A percentile compares a stretch with the other conserved stretches of the same genome.
These are phyloP conservation scores for Psophocarpus tetragonolobus DNA, from an alignment of 306 rosid genomes.

Conservation along the genomic window DNA sequence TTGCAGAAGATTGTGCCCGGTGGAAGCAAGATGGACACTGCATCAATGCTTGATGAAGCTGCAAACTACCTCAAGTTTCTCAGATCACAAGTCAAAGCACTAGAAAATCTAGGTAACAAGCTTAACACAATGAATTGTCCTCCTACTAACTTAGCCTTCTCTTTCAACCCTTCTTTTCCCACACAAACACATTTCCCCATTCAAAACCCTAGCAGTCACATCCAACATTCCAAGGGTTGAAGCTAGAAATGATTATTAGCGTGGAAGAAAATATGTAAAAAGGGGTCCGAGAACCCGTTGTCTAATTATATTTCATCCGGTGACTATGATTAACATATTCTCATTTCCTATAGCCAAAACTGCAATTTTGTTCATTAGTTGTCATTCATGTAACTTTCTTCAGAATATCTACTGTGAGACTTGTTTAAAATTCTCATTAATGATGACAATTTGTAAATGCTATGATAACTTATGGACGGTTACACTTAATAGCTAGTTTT, in stretches of 20 bases:
- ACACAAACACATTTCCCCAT: constrained; percentile 58
- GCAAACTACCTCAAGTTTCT: constrained; percentile 95
- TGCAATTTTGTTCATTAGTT: constrained; percentile 26
- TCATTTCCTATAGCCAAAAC: constrained; percentile 19
- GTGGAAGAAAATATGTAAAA: constrained; percentile 25
- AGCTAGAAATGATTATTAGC: constrained; percentile 12
- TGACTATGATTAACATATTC: constrained; percentile 44
- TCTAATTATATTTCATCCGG: constrained; percentile 39
- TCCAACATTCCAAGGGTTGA: constrained; percentile 41
- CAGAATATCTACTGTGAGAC: constrained; percentile 19
- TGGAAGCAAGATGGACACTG: constrained; percentile 98
- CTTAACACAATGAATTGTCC: constrained; percentile 69
- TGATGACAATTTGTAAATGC: background rate
- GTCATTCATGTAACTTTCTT: constrained; percentile 38
- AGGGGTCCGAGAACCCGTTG: constrained; percentile 16
- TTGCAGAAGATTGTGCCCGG: constrained; percentile 96
- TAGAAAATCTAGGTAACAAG: constrained; percentile 77
- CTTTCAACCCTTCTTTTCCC: constrained; percentile 93
- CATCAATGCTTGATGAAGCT: constrained; percentile 99
- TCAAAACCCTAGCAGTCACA: constrained; percentile 49
- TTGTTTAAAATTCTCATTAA: constrained; percentile 28
- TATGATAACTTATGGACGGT: constrained; percentile 17
- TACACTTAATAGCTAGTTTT: constrained; percentile 30
- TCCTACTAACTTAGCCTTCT: constrained; percentile 75
- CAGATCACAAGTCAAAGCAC: constrained; percentile 78